Evolutionary conservation across 2,329 filamentous ascomycete genomes (phyloP).

Genomic region (Ceratocystis ficicola): DNA sequence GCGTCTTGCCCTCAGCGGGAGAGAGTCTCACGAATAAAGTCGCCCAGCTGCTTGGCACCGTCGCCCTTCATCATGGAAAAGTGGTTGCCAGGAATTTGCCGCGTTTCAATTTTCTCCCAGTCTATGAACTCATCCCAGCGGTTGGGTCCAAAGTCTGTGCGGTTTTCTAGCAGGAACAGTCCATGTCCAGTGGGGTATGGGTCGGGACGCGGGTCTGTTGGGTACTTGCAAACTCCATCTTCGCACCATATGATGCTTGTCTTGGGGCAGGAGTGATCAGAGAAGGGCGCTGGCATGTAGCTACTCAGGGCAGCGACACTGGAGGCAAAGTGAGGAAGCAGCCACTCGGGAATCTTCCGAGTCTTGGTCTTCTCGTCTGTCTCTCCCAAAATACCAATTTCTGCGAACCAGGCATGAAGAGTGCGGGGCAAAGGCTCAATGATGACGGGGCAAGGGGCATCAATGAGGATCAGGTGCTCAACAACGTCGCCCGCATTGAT

Average conservation of each 20-base stretch:
- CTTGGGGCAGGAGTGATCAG: conserved; percentile 45
- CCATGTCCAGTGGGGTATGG: conserved; percentile 48
- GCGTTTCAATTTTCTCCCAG: conserved; percentile 47
- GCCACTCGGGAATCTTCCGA: conserved; percentile 52
- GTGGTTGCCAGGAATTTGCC: conserved; percentile 60
- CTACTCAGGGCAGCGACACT: conserved; percentile 56
- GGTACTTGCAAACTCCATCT: conserved; percentile 58
- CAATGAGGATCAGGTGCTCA: conserved; percentile 51
- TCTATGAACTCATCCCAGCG: conserved; percentile 57
- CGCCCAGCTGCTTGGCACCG: conserved; percentile 30
- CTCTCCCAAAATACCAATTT: conserved; percentile 57
- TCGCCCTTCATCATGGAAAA: conserved; percentile 64
- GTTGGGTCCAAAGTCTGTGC: conserved; percentile 58
- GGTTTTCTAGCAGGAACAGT: conserved; percentile 60
- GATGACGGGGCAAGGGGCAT: conserved; percentile 53
- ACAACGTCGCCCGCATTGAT: conserved; percentile 45
- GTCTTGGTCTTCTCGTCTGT: conserved; percentile 35
- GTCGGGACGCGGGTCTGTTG: conserved; percentile 52
- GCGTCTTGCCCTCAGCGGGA: neutral
- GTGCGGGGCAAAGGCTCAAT: conserved; percentile 52
- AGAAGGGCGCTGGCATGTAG: conserved; percentile 54
- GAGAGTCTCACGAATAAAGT: conserved; percentile 30
- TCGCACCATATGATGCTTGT: conserved; percentile 59
- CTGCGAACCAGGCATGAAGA: conserved; percentile 61
- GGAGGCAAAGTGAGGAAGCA: conserved; percentile 59